These are phyloP conservation scores for Vitis labrusca DNA, from an alignment of 164 flowering plant genomes.

Conservation along the genomic window DNA sequence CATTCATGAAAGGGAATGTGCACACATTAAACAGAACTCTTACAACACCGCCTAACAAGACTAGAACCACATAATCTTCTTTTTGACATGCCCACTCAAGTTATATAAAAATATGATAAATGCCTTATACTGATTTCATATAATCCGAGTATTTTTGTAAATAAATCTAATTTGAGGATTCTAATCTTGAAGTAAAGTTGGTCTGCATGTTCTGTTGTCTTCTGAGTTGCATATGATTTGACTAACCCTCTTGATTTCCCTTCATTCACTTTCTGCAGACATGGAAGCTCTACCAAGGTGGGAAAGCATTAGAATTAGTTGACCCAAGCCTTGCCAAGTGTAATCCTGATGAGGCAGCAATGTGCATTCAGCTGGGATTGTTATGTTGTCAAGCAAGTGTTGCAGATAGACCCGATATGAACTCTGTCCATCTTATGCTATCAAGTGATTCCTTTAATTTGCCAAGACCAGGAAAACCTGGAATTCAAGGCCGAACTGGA, in stretches of 20 bases:
- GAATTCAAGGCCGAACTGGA: conserved; percentile 62
- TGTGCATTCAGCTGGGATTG: conserved; percentile 77
- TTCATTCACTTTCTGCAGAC: conserved; percentile 34
- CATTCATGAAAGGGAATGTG: too few species aligned
- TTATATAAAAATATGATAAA: too few species aligned
- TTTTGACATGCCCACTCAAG: too few species aligned
- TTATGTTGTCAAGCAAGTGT: conserved; percentile 70
- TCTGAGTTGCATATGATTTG: neutral
- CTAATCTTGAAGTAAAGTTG: too few species aligned
- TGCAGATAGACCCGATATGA: conserved; percentile 73
- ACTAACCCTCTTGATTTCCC: neutral
- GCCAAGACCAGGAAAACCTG: conserved; percentile 78
- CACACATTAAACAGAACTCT: too few species aligned
- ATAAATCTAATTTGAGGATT: too few species aligned
- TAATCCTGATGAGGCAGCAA: conserved; percentile 48
- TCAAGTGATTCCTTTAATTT: conserved; percentile 65
- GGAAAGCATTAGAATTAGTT: conserved; percentile 49
- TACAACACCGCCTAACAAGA: too few species aligned
- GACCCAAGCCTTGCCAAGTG: conserved; percentile 48
- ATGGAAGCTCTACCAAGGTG: conserved; percentile 59
- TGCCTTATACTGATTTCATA: too few species aligned
- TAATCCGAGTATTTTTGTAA: too few species aligned
- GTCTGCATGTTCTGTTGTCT: neutral
- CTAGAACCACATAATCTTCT: too few species aligned
- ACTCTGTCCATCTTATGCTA: conserved; percentile 63